Base-by-base conservation (phyloP, 371 early-diverging fungal species). In the Blyttiomyces sp. region DNA sequence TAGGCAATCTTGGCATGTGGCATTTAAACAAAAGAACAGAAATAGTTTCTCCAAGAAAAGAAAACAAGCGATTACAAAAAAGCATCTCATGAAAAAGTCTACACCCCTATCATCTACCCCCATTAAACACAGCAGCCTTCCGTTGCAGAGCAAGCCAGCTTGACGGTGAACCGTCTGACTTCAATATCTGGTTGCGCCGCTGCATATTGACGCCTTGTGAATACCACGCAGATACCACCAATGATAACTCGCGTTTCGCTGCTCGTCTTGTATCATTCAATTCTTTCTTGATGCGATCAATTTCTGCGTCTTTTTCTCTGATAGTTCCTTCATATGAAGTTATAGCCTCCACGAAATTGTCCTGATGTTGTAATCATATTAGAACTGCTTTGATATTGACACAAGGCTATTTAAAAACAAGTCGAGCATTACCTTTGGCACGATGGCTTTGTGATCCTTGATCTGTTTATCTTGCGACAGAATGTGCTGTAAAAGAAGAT, bases 221-320 rank as follows among this genome's bases (percentile, higher is more conserved):
- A 59, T 86, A 81, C 89, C 89, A 90, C 31, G 92, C 91, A 13
- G 88, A 85, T 24, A 85, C 71, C 59, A 93, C 84, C 54, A 89
- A 63, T 54, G 71, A 76, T 60, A 87, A 86, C 56, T 93, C 93
- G 49, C 88, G 82, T 23, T 57, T 34, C 74, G 83, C 43, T 66
- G 72, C 72, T 72, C 82, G 31, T 63, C 71, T 50, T 72, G 83
- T 73, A 48, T 80, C 80, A 2, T n/a, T 30, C 33, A 80, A 65
- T 62, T 88, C 88, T 49, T 81, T 76, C 39, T 79, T 53, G 63
- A 86, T 80, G 56, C 84, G 81, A 74, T 90, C 76, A 21, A 77
- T 31, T 44, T 88, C 88, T 23, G 76, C 80, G 57, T 90, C 88
- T 66, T 88, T 87, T 16, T 86, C 66, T 57, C 70, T 57, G 11